These are phyloP conservation scores for Phylloporus scabripes DNA, from an alignment of 768 basidiomycete species.

Conservation along the genomic window DNA sequence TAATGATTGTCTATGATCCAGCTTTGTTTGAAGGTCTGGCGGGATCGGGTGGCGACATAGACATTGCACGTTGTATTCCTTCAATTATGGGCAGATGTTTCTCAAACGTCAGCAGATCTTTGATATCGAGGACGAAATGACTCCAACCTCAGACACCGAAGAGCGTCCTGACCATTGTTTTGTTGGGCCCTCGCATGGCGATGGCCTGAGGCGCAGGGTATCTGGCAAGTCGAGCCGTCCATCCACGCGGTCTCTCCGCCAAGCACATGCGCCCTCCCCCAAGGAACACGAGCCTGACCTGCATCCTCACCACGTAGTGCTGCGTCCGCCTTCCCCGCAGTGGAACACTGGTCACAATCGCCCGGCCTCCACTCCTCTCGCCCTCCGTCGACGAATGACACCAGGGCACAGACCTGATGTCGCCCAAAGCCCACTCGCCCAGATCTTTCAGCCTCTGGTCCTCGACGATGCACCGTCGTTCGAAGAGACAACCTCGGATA, in stretches of 20 bases:
- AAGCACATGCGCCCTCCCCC: conserved; percentile 15
- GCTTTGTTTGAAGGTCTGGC: conserved; percentile 75
- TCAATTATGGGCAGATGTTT: neutral
- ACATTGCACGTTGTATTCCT: conserved; percentile 45
- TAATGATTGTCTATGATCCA: conserved; percentile 25
- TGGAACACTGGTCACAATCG: conserved; percentile 7
- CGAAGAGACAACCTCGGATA: conserved; percentile 27
- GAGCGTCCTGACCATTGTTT: conserved; percentile 2
- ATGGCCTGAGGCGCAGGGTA: conserved; percentile 23
- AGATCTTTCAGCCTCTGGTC: conserved; percentile 64
- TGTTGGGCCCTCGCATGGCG: conserved; percentile 14
- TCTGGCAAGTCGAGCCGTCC: conserved; percentile 32
- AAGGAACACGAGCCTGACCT: conserved; percentile 16
- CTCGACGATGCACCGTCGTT: conserved; percentile 42
- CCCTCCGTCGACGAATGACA: conserved; percentile 17
- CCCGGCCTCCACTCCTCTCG: conserved; percentile 11
- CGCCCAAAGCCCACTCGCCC: conserved; percentile 56
- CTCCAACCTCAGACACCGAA: conserved; percentile 4
- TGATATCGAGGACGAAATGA: conserved; percentile 62
- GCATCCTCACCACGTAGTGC: neutral
- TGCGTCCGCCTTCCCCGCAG: conserved; percentile 7
- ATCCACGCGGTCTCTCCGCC: conserved; percentile 26
- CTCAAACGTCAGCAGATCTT: conserved; percentile 50
- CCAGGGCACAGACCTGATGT: conserved; percentile 19
- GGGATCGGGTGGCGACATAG: conserved; percentile 70